Conservation (phyloP, 1,284 basidiomycete species). For the Golubevia sp. region DNA sequence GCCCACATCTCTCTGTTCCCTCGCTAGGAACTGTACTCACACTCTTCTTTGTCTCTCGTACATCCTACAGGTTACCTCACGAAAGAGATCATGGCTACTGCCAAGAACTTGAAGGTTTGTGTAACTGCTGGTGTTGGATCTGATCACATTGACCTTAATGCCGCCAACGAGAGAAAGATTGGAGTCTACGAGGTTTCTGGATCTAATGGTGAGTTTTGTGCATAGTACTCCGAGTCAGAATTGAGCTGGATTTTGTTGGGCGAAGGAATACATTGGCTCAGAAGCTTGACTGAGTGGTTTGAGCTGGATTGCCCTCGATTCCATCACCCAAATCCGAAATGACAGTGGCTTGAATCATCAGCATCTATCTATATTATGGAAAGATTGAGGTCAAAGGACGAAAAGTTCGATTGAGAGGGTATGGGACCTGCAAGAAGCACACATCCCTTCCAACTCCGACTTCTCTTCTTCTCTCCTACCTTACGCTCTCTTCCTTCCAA, state of each 20-base stretch:
- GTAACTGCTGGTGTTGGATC: conserved; percentile 94
- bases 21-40: background rate
- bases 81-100: conserved; percentile 75
- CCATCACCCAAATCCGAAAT: too few species aligned
- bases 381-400: too few species aligned
- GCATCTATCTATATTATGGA: too few species aligned
- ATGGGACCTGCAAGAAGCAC: too few species aligned
- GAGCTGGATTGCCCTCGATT: too few species aligned
- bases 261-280: background rate
- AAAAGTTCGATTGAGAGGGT: too few species aligned
- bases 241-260: background rate
- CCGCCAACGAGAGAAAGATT: conserved; percentile 79
- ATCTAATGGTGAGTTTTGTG: conserved; percentile 68
- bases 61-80: conserved; percentile 83
- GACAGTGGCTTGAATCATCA: too few species aligned
- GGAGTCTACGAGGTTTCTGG: conserved; percentile 78
- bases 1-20: background rate
- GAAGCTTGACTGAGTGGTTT: too few species aligned
- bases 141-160: conserved; percentile 83
- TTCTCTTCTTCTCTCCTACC: too few species aligned
- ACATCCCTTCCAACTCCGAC: too few species aligned
- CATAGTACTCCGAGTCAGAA: background rate
- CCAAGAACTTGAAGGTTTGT: conserved; percentile 87
- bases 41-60: background rate
- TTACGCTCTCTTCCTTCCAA: too few species aligned